These are phyloP conservation scores for Penicillium simplicissimum DNA, from an alignment of 495 filamentous ascomycete genomes.

Conservation along the genomic window DNA sequence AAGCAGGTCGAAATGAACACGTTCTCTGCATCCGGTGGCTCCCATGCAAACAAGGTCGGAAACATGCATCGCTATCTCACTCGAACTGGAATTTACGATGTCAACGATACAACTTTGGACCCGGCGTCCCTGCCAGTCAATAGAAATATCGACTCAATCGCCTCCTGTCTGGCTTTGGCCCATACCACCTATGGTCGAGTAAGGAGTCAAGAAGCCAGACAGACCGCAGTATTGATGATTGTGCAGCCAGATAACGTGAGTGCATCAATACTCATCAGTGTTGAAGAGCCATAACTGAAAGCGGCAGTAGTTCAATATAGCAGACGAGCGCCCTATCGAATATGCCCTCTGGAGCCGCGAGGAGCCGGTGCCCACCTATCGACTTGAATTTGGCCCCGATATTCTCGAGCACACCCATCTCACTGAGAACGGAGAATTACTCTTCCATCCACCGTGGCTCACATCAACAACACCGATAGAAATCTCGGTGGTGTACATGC, in stretches of 20 bases:
- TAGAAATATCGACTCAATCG: conserved; percentile 58
- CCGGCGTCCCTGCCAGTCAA: conserved; percentile 58
- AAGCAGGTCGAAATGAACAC: conserved; percentile 95
- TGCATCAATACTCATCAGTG: neutral
- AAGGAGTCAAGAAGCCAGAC: conserved; percentile 19
- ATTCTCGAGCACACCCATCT: conserved; percentile 62
- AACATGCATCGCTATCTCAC: conserved; percentile 58
- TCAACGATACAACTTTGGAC: conserved; percentile 12
- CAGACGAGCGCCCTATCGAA: conserved; percentile 66
- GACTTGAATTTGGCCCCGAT: conserved; percentile 62
- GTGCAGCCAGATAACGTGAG: conserved; percentile 67
- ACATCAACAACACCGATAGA: conserved; percentile 54
- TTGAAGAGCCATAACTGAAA: neutral
- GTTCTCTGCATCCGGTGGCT: conserved; percentile 76
- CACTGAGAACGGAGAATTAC: conserved; percentile 58
- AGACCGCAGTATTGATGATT: conserved; percentile 66
- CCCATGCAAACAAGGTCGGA: conserved; percentile 61
- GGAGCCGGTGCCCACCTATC: conserved; percentile 45
- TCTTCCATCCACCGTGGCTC: conserved; percentile 68
- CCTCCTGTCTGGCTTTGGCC: conserved; percentile 63
- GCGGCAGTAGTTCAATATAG: conserved; percentile 63
- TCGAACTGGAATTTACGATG: conserved; percentile 24
- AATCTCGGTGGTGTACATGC: conserved; percentile 77
- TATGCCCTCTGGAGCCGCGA: conserved; percentile 51
- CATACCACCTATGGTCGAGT: conserved; percentile 62